A percentile compares a stretch with the other conserved stretches of the same genome.
Evolutionary conservation across 192 early-diverging fungal species (phyloP).

Genomic region (Kappamyces sp.): DNA sequence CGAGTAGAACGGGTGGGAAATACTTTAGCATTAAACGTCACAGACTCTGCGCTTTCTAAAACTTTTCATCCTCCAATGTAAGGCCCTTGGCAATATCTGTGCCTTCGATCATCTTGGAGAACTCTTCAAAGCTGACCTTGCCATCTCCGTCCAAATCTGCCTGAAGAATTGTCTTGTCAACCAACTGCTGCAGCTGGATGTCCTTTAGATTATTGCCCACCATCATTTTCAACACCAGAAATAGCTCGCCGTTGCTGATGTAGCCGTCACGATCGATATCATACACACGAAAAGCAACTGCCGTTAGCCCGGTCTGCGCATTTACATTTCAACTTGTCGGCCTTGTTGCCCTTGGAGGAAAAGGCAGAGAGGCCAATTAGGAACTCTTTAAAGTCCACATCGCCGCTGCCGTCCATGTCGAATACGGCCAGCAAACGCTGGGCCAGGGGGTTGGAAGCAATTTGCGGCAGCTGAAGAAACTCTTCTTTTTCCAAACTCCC

Average conservation of each 20-base stretch:
- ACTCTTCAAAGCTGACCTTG: slow-evolving; percentile 96
- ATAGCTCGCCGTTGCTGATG: slow-evolving; percentile 98
- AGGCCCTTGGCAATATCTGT: slow-evolving; percentile 72
- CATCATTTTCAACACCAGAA: slow-evolving; percentile 99
- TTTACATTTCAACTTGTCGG: slow-evolving; percentile 90
- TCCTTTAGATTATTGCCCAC: slow-evolving; percentile 95
- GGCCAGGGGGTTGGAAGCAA: slow-evolving; percentile 95
- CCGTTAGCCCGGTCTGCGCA: slow-evolving; percentile 8
- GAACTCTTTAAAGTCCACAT: slow-evolving; percentile 99
- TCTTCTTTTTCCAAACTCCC: slow-evolving; percentile 97
- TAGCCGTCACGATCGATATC: slow-evolving; percentile 99
- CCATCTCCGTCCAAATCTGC: slow-evolving; percentile 94
- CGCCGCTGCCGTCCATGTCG: slow-evolving; percentile 95
- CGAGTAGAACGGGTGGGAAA: too few species aligned
- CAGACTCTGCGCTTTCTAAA: too few species aligned
- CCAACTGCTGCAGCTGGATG: slow-evolving; percentile 97
- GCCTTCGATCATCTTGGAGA: slow-evolving; percentile 85
- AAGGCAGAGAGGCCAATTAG: slow-evolving; percentile 92
- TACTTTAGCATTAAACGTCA: too few species aligned
- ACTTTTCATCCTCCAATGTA: too few species aligned
- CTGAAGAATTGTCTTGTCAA: slow-evolving; percentile 99
- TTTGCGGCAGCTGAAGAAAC: slow-evolving; percentile 92
- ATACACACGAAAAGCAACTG: slow-evolving; percentile 97
- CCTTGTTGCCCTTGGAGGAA: slow-evolving; percentile 87
- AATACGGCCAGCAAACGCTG: slow-evolving; percentile 94